Evolutionary conservation across 129 eudicot genomes (phyloP), one percentile per base, ranked within the genome.

Genomic region (Tagetes erecta): DNA sequence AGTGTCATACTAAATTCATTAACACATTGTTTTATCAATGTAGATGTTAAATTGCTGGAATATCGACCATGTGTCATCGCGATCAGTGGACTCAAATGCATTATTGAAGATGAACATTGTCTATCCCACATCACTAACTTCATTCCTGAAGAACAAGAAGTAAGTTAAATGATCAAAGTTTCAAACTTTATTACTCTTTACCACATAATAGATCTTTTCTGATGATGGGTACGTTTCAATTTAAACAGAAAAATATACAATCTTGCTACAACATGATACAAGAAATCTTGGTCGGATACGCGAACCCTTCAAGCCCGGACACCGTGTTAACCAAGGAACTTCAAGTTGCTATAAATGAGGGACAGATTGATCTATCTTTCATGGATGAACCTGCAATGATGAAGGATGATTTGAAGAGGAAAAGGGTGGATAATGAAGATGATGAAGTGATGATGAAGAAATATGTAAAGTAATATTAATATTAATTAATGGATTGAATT

Each of bases 291-390:
- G 49, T 44, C 34, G 14, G 66, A 49, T 68, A 9, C 50, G 44
- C 62, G 63, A 57, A 78, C 64, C 92, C 92, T 42, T 76, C 87
- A 13, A 90, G 96, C 55, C 86, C 91, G 5, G 91, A 81, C 6
- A 83, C 88, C 0, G 91, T 86, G 20, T 57, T 84, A 73, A 72
- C 30, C 4, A 79, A 46, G 72, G 82, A 70, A 5, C 12, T 62
- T 8, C 71, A 44, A 47, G 68, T 53, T 49, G 51, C 76, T 0
- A 45, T 76, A 38, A 3, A 59, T 11, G 80, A 75, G 73, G 55
- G 36, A 44, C 82, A 78, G 47, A 77, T 80, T 51, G 87, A 83
- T 55, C 41, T 67, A n/a, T 82, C 82, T 30, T 70, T 81, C 55
- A 57, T 83, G 0, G 81, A 76, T 78, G 81, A 47, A 52, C 72